Percentiles rank a stretch among this genome's conserved stretches.
These are phyloP conservation scores for Septoria petroselini DNA, from an alignment of 2,329 filamentous ascomycete species.

Conservation along the genomic window DNA sequence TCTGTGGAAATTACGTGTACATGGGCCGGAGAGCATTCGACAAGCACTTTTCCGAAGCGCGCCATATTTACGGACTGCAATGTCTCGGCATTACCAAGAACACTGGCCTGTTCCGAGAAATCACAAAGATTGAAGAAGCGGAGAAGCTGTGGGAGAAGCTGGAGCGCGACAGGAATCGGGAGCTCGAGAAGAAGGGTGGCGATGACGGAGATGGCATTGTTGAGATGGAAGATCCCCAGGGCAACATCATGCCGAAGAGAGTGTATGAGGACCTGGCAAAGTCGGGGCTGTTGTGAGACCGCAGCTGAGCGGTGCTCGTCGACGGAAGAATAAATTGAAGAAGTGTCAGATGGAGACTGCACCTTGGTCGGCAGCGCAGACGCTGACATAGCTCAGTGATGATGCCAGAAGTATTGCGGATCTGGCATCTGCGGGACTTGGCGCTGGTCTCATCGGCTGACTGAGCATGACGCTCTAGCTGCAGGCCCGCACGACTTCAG, in stretches of 20 bases:
- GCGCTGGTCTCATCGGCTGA: no score
- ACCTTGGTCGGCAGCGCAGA: no score
- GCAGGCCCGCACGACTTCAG: no score
- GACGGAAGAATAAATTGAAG: no score
- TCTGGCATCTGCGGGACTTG: no score
- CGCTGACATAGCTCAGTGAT: no score
- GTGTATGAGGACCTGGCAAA: constrained; percentile 95
- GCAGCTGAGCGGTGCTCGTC: background rate
- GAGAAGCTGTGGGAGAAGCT: constrained; percentile 90
- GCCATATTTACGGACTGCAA: constrained; percentile 90
- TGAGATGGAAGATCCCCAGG: constrained; percentile 97
- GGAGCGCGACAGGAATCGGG: constrained; percentile 76
- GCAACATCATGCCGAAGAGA: constrained; percentile 99
- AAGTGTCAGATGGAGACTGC: no score
- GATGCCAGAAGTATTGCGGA: no score
- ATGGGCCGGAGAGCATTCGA: constrained; percentile 95
- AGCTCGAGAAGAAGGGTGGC: constrained; percentile 60
- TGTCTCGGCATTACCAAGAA: constrained; percentile 92
- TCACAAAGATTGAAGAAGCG: constrained; percentile 87
- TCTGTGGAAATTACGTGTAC: constrained; percentile 98
- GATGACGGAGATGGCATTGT: constrained; percentile 67
- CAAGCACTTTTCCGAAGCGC: constrained; percentile 94
- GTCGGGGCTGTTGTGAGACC: constrained; percentile 70
- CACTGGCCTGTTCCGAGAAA: constrained; percentile 79
- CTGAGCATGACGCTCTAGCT: background rate